Evolutionary conservation across 148 eudicot genomes (phyloP).

Genomic region (Beta vulgaris): DNA sequence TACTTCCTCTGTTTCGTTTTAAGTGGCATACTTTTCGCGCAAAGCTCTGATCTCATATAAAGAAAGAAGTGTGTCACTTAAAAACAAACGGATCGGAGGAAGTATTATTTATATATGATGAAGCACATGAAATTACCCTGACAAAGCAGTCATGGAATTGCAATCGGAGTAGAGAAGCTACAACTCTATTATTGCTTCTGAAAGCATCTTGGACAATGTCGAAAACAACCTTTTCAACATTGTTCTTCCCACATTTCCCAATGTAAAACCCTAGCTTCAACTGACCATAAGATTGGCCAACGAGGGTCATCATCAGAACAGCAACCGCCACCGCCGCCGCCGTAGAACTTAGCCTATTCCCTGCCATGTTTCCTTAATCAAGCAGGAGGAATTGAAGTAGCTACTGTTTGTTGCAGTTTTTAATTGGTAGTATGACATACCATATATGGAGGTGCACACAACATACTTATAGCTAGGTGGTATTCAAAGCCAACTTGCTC

Average conservation of each 20-base stretch:
- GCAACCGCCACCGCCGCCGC: constrained; percentile 15
- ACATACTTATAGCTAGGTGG: constrained; percentile 8
- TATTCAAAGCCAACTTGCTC: too few relatives aligned
- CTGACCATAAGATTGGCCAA: constrained; percentile 24
- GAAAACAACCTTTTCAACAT: constrained; percentile 20
- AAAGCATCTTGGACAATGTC: constrained; percentile 1
- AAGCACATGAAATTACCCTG: background rate
- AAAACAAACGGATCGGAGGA: too few relatives aligned
- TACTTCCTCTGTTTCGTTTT: too few relatives aligned
- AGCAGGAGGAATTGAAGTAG: background rate
- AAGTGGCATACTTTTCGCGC: too few relatives aligned
- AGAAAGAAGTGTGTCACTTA: too few relatives aligned
- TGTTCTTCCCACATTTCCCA: constrained; percentile 8
- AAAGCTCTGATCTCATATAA: too few relatives aligned
- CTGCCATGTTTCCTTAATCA: constrained; percentile 18
- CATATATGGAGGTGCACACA: background rate
- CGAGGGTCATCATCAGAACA: constrained; percentile 17
- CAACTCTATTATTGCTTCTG: background rate
- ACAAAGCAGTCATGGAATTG: constrained; percentile 30
- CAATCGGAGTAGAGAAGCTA: constrained; percentile 24
- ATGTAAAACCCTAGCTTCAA: constrained; percentile 17
- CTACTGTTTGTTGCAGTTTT: background rate
- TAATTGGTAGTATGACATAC: constrained; percentile 12
- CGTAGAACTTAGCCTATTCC: background rate
- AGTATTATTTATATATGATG: too few relatives aligned